Evolutionary conservation across 1,284 basidiomycete species (phyloP), one percentile per base, ranked within the genome.

Genomic region (Ceratobasidium sp.): DNA sequence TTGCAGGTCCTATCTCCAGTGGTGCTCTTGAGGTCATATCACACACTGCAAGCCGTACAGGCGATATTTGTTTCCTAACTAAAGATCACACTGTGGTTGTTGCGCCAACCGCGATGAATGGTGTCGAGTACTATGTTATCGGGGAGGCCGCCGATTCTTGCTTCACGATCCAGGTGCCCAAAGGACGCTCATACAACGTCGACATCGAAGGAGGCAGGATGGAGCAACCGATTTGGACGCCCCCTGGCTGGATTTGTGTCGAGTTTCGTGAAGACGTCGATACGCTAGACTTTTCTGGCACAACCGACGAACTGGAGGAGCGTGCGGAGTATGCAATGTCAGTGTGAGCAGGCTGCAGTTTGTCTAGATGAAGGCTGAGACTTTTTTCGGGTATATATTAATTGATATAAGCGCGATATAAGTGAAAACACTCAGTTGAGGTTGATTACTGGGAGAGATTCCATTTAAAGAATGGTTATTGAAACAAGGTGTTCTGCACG

Each of bases 111-210:
- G 50, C 18, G 12, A 64, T 64, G 61, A n/a, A n/a, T n/a, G n/a
- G 46, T 18, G 61, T 64, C 28, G 61, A 64, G 43, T 64, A 50
- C 30, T 64, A 32, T 50, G 61, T 64, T 18, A 64, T 64, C 36
- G 45, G 41, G 8, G n/a, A 21, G 4, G 61, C 14, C 18, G 61
- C 21, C 8, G 41, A 50, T 34, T 64, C 50, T 30, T 43, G 61
- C 28, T 64, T 64, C 21, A 26, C 36, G 26, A 43, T 50, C 61
- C 23, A 48, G 28, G 26, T 64, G 28, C 12, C 3, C 23, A 32
- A 28, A 9, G 45, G 45, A 50, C 21, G 14, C 30, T 16, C 12
- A 9, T 64, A 64, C 32, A 41, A 28, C 14, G 61, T 64, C 5
- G 26, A 46, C 28, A 6, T 64, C 16, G 61, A 64, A 21, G 50